phyloP scores from a whole-genome alignment of 805 yeast species.

The Ogataea paraovalis region DNA sequence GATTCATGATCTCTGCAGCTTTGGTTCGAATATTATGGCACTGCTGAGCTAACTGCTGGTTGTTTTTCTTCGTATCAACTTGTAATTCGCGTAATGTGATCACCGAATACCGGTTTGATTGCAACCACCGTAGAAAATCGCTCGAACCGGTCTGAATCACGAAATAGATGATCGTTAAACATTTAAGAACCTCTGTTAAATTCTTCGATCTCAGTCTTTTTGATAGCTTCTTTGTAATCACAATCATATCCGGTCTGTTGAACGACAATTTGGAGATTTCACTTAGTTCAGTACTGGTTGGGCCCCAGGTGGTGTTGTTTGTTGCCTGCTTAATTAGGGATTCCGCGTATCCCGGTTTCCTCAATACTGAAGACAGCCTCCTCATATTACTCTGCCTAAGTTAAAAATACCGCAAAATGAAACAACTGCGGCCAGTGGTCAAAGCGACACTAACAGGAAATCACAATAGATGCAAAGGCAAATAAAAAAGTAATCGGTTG shows the following conservation, averaged over 20 bases:
- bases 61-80: slow-evolving; percentile 15
- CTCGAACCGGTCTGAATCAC: slow-evolving; percentile 51
- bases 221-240: slow-evolving; percentile 36
- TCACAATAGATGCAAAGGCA: too few relatives aligned
- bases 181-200: slow-evolving; percentile 42
- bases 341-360: slow-evolving; percentile 29
- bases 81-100: slow-evolving; percentile 27
- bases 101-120: slow-evolving; percentile 35
- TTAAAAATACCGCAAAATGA: too few relatives aligned
- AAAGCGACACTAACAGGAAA: neutral
- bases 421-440: neutral
- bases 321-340: slow-evolving; percentile 41
- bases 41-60: slow-evolving; percentile 18
- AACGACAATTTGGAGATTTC: slow-evolving; percentile 47
- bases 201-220: slow-evolving; percentile 37
- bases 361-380: slow-evolving; percentile 26
- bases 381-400: slow-evolving; percentile 13
- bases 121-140: slow-evolving; percentile 46
- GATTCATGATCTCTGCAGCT: slow-evolving; percentile 31
- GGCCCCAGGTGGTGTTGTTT: slow-evolving; percentile 44
- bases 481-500: too few relatives aligned
- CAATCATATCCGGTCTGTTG: slow-evolving; percentile 34
- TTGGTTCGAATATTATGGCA: slow-evolving; percentile 36
- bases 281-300: slow-evolving; percentile 51
- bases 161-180: slow-evolving; percentile 49